phyloP scores from a whole-genome alignment of 345 rosid genomes.

The Hevea brasiliensis region DNA sequence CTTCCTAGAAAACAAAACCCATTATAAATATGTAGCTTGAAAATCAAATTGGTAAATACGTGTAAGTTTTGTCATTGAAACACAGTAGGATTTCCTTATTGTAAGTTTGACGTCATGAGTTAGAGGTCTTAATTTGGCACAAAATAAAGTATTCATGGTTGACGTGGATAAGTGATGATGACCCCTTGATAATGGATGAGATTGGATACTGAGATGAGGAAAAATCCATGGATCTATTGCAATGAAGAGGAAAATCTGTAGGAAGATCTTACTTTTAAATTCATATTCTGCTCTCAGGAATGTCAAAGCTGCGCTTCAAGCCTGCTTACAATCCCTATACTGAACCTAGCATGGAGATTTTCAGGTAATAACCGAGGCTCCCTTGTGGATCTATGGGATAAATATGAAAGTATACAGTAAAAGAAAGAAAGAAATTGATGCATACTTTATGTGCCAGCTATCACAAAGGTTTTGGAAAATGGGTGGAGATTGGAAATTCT shows the following conservation, averaged over 20 bases:
- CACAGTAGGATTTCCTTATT: not conserved
- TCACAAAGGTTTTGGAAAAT: constrained; percentile 74
- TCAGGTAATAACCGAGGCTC: constrained; percentile 49
- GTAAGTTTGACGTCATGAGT: too few relatives aligned
- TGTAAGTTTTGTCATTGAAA: not conserved
- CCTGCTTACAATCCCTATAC: constrained; percentile 98
- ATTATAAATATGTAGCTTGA: not conserved
- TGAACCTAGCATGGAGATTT: constrained; percentile 96
- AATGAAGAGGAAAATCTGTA: too few relatives aligned
- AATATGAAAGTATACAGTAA: not conserved
- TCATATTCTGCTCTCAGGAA: constrained; percentile 47
- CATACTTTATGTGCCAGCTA: constrained; percentile 43
- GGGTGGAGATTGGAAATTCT: constrained; percentile 96
- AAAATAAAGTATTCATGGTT: not conserved
- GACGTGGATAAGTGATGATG: not conserved
- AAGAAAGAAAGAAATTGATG: not conserved
- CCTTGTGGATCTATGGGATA: not conserved
- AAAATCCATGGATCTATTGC: too few relatives aligned
- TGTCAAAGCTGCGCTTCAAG: constrained; percentile 83
- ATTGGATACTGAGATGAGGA: not conserved
- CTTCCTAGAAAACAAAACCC: not conserved
- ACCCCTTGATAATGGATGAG: not conserved
- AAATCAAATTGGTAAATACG: not conserved
- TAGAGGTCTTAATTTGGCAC: not conserved
- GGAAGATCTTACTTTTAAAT: not conserved